These are phyloP conservation scores for Alisma plantagoaquatica DNA, from an alignment of 106 monocot species.

Conservation along the genomic window DNA sequence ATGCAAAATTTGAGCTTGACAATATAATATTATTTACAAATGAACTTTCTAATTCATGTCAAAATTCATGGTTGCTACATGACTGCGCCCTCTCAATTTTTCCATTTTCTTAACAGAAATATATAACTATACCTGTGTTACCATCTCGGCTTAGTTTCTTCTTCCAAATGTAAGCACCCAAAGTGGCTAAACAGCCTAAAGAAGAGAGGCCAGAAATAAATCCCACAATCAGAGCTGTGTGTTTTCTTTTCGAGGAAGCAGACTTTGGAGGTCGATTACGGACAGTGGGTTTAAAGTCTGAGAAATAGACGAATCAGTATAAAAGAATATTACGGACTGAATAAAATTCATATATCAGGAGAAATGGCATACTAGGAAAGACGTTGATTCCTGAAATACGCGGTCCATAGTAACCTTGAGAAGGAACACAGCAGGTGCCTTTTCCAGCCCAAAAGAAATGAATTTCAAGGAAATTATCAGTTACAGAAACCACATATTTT, in stretches of 20 bases:
- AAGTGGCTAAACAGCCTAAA: too few relatives aligned
- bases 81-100: too few relatives aligned
- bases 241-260: conserved; percentile 3
- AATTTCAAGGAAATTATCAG: conserved; percentile 6
- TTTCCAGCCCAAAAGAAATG: conserved; percentile 15
- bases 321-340: too few relatives aligned
- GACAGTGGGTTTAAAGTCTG: conserved; percentile 13
- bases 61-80: too few relatives aligned
- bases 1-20: too few relatives aligned
- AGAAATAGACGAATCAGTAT: not conserved
- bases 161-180: too few relatives aligned
- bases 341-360: not conserved
- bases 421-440: conserved; percentile 12
- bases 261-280: conserved; percentile 1
- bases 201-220: too few relatives aligned
- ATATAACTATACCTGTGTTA: too few relatives aligned
- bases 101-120: too few relatives aligned
- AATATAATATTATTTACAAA: too few relatives aligned
- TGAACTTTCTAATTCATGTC: too few relatives aligned
- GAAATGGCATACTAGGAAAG: not conserved
- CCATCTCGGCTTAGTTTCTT: too few relatives aligned
- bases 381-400: conserved; percentile 11
- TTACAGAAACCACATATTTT: conserved; percentile 1
- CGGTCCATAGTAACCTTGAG: conserved; percentile 6
- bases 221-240: conserved; percentile 1